phyloP scores from a whole-genome alignment of 192 early-diverging fungal species.

The Backusella australiensis region DNA sequence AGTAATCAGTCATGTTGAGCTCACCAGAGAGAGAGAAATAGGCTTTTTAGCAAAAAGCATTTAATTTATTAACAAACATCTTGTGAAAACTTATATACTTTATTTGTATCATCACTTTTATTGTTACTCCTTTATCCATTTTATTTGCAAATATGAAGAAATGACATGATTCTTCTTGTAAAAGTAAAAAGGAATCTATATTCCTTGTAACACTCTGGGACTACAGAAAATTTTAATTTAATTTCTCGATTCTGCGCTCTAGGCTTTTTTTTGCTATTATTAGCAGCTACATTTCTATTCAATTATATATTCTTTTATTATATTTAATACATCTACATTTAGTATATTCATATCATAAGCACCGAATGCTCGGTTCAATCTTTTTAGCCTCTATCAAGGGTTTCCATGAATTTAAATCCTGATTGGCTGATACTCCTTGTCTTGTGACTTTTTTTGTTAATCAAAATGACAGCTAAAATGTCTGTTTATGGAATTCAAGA shows the following conservation, averaged over 20 bases:
- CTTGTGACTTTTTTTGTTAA: neutral
- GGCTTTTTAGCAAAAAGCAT: too few species aligned
- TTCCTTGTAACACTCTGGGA: neutral
- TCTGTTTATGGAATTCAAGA: neutral
- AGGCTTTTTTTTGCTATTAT: neutral
- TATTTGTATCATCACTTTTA: too few species aligned
- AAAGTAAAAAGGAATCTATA: neutral
- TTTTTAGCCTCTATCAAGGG: neutral
- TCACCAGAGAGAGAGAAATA: too few species aligned
- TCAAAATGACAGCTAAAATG: neutral
- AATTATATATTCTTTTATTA: neutral
- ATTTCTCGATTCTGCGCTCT: neutral
- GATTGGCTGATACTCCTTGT: neutral
- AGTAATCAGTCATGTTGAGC: neutral
- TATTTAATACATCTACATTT: neutral
- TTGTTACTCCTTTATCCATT: too few species aligned
- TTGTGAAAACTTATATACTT: too few species aligned
- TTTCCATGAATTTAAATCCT: neutral
- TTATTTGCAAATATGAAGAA: too few species aligned
- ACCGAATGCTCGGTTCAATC: neutral
- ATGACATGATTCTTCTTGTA: too few species aligned
- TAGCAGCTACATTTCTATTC: neutral
- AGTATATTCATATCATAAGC: neutral
- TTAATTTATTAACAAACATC: too few species aligned
- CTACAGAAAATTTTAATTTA: neutral